phyloP scores from a whole-genome alignment of 1,284 basidiomycete genomes.

The Mycosarcoma mackinlayi region DNA sequence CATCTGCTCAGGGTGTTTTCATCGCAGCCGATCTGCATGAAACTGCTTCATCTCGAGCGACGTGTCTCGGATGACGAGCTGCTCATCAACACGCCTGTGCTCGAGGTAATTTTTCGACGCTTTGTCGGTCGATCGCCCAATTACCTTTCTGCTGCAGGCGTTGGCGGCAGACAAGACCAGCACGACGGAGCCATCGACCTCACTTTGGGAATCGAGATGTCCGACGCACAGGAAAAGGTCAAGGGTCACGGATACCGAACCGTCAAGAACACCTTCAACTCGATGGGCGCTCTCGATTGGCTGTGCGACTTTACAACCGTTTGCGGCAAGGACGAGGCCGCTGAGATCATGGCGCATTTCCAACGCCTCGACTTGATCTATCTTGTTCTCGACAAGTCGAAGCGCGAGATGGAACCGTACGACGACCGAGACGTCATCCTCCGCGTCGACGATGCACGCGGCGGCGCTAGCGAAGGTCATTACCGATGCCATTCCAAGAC shows the following conservation, averaged over 20 bases:
- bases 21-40: constrained; percentile 96
- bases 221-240: constrained; percentile 76
- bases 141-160: constrained; percentile 14
- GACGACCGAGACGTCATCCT: constrained; percentile 55
- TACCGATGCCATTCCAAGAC: constrained; percentile 95
- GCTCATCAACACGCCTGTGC: constrained; percentile 90
- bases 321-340: constrained; percentile 93
- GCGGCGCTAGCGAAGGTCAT: constrained; percentile 71
- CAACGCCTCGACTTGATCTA: constrained; percentile 91
- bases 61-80: constrained; percentile 94
- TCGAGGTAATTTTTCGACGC: constrained; percentile 93
- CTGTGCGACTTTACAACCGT: constrained; percentile 96
- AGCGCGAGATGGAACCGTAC: constrained; percentile 54
- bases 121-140: constrained; percentile 80
- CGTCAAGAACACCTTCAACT: constrained; percentile 86
- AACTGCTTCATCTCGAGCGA: constrained; percentile 94
- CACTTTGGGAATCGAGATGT: constrained; percentile 70
- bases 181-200: constrained; percentile 68
- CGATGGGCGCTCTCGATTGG: constrained; percentile 91
- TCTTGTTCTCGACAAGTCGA: constrained; percentile 75
- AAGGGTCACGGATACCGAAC: constrained; percentile 78
- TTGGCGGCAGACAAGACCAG: constrained; percentile 6
- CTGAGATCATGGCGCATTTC: constrained; percentile 96
- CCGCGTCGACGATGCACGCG: constrained; percentile 56
- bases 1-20: constrained; percentile 89